Conservation (phyloP, 768 basidiomycete genomes). For the Lanmaoa rubissima region DNA sequence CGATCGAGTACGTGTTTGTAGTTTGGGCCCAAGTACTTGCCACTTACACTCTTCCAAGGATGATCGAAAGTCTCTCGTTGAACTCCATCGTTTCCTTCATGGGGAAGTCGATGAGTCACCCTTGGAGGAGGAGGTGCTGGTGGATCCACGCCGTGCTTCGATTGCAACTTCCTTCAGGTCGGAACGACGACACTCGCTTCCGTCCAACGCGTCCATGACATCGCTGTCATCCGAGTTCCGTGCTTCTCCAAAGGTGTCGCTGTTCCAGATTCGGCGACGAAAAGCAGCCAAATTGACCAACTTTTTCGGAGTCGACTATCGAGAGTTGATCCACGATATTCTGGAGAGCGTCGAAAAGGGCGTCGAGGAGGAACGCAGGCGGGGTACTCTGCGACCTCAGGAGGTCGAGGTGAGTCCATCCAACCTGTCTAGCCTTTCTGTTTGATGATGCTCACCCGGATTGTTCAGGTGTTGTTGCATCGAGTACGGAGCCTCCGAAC, state of each 20-base stretch:
- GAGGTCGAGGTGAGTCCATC: conserved; percentile 63
- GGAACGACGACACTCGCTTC: conserved; percentile 70
- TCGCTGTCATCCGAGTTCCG: conserved; percentile 56
- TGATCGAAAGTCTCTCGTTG: conserved; percentile 69
- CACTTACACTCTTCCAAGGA: conserved; percentile 46
- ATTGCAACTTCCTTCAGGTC: conserved; percentile 45
- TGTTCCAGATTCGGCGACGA: conserved; percentile 68
- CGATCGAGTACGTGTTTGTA: conserved; percentile 57
- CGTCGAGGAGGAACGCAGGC: conserved; percentile 64
- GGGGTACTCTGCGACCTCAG: conserved; percentile 61
- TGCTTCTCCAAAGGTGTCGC: conserved; percentile 36
- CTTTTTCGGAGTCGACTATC: conserved; percentile 87
- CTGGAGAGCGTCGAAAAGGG: conserved; percentile 78
- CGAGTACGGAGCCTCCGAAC: conserved; percentile 32
- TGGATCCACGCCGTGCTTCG: conserved; percentile 27
- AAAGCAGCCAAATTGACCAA: conserved; percentile 81
- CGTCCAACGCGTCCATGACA: conserved; percentile 57
- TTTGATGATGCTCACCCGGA: conserved; percentile 5
- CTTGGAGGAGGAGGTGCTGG: conserved; percentile 18
- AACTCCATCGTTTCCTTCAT: conserved; percentile 69
- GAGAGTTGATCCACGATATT: conserved; percentile 72
- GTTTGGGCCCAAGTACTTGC: neutral
- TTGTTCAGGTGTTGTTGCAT: conserved; percentile 46
- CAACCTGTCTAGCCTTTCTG: neutral
- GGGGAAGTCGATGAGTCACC: conserved; percentile 24